Conservation (phyloP, 169 alveolate genomes). For the Plasmodium inui region DNA sequence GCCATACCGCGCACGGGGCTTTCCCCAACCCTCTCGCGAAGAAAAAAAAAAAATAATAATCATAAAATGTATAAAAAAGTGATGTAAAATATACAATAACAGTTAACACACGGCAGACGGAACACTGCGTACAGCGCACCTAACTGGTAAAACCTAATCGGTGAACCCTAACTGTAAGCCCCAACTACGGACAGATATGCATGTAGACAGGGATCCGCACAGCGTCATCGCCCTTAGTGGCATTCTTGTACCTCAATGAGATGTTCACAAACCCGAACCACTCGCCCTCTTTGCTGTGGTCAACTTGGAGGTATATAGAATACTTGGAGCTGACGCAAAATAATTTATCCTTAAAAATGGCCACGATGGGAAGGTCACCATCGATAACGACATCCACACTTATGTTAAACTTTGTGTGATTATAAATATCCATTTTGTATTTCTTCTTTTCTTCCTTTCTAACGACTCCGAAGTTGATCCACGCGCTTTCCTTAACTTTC, state of each 20-base stretch:
- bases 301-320: constrained; percentile 40
- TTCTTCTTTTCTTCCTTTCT: constrained; percentile 36
- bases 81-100: neutral
- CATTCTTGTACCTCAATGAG: constrained; percentile 17
- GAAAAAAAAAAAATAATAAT: too few relatives aligned
- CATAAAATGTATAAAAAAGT: too few relatives aligned
- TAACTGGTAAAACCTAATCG: neutral
- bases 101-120: neutral
- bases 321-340: constrained; percentile 59
- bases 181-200: neutral
- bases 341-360: constrained; percentile 52
- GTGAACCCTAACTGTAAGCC: neutral
- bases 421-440: constrained; percentile 50
- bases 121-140: neutral
- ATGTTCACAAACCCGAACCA: constrained; percentile 34
- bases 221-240: constrained; percentile 12
- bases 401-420: constrained; percentile 50
- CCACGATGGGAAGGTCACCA: constrained; percentile 26
- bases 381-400: constrained; percentile 49
- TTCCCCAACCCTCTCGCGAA: neutral
- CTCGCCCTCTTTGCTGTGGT: constrained; percentile 14
- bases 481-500: constrained; percentile 19
- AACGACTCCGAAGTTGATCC: constrained; percentile 14
- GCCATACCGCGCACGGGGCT: neutral
- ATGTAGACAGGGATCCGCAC: constrained; percentile 37